Conservation (phyloP, 495 filamentous ascomycete species). For the Podospora australis region DNA sequence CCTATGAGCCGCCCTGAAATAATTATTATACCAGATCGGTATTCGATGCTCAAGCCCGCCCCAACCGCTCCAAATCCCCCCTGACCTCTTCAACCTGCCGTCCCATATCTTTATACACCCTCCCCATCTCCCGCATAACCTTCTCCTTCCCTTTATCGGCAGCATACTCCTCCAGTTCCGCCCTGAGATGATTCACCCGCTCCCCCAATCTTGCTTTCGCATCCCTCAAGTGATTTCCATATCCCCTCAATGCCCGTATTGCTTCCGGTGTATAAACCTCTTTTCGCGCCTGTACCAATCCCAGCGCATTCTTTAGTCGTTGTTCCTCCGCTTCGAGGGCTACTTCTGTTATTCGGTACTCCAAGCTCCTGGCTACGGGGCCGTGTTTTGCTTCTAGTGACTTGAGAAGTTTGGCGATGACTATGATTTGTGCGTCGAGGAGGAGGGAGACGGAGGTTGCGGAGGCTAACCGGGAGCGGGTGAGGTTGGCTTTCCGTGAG, state of each 20-base stretch:
- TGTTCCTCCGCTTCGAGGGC: slow-evolving; percentile 48
- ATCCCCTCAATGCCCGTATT: slow-evolving; percentile 48
- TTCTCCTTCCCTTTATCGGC: slow-evolving; percentile 28
- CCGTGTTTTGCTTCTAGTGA: slow-evolving; percentile 55
- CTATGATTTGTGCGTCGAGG: slow-evolving; percentile 21
- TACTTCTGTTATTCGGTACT: slow-evolving; percentile 50
- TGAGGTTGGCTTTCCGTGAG: slow-evolving; percentile 21
- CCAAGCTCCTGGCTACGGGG: slow-evolving; percentile 53
- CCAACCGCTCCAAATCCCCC: slow-evolving; percentile 51
- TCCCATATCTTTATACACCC: slow-evolving; percentile 51
- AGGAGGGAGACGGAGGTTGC: slow-evolving; percentile 24
- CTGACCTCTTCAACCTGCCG: slow-evolving; percentile 49
- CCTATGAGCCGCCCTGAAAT: no score
- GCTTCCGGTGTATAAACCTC: slow-evolving; percentile 55
- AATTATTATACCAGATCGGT: background rate
- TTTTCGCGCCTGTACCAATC: slow-evolving; percentile 21
- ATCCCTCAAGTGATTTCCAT: slow-evolving; percentile 48
- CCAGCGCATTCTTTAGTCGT: slow-evolving; percentile 26
- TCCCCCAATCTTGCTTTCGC: slow-evolving; percentile 44
- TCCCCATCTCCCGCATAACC: slow-evolving; percentile 53
- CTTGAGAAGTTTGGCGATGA: slow-evolving; percentile 29
- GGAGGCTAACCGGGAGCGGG: slow-evolving; percentile 27
- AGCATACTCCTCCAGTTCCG: slow-evolving; percentile 48
- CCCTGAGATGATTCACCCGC: slow-evolving; percentile 34
- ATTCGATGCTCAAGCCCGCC: slow-evolving; percentile 14